These are phyloP conservation scores for Termitomyces heimii DNA, from an alignment of 768 basidiomycete genomes.

Conservation along the genomic window DNA sequence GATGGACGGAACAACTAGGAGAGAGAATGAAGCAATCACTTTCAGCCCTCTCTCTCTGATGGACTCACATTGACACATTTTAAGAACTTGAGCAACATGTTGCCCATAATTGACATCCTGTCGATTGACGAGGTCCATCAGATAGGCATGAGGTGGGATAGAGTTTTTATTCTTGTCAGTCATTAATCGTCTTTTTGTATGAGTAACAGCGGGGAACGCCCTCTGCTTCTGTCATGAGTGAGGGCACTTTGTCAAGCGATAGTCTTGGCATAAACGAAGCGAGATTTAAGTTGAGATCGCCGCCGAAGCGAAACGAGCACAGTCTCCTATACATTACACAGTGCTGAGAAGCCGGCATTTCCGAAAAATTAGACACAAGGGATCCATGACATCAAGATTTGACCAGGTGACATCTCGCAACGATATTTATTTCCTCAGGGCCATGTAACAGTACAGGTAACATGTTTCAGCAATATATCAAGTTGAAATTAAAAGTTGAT, in stretches of 20 bases:
- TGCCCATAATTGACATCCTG: not conserved
- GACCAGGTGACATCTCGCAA: not conserved
- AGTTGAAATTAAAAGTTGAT: not conserved
- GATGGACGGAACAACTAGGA: conserved; percentile 15
- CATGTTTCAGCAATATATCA: not conserved
- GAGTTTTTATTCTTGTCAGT: not conserved
- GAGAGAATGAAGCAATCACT: not conserved
- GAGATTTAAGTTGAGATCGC: conserved; percentile 5
- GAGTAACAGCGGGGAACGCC: not conserved
- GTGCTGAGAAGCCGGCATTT: not conserved
- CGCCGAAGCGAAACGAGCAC: not conserved
- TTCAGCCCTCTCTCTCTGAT: not conserved
- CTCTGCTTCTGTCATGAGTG: not conserved
- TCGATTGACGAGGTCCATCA: not conserved
- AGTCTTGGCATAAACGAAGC: not conserved
- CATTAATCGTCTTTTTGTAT: not conserved
- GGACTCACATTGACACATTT: conserved; percentile 18
- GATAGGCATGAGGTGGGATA: not conserved
- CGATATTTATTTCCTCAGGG: not conserved
- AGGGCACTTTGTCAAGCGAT: not conserved
- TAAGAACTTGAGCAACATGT: conserved; percentile 10
- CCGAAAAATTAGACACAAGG: not conserved
- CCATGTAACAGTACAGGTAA: not conserved
- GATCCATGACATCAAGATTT: not conserved
- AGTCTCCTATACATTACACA: not conserved